Evolutionary conservation across 2,329 filamentous ascomycete species (phyloP).

Genomic region (Pestalotiopsis sp.): DNA sequence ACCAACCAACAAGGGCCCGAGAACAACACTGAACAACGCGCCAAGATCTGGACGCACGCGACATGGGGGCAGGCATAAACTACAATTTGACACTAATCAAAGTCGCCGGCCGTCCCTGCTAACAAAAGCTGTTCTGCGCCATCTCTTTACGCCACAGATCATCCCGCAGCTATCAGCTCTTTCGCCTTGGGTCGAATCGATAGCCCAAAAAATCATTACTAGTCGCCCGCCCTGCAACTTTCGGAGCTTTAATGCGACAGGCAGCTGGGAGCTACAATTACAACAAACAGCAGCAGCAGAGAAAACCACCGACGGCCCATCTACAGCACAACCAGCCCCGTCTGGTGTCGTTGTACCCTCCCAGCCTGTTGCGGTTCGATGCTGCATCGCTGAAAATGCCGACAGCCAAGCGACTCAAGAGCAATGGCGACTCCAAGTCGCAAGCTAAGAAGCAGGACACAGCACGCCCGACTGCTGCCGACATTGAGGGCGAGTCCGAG

Average conservation of each 20-base stretch:
- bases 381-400: constrained; percentile 47
- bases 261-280: constrained; percentile 5
- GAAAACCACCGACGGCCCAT: not conserved
- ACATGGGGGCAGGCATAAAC: not conserved
- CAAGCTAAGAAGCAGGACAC: constrained; percentile 40
- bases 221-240: not conserved
- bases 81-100: not conserved
- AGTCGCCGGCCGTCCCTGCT: not conserved
- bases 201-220: constrained; percentile 8
- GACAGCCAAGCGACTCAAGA: constrained; percentile 61
- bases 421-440: constrained; percentile 45
- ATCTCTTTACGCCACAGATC: constrained; percentile 10
- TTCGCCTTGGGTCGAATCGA: not conserved
- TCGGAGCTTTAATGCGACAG: not conserved
- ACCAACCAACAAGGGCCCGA: not conserved
- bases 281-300: not conserved
- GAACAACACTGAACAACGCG: not conserved
- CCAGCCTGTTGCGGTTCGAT: constrained; percentile 13
- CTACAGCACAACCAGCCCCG: constrained; percentile 1
- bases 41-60: not conserved
- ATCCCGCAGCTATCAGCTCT: not conserved
- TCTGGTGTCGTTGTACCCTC: constrained; percentile 1
- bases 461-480: constrained; percentile 66
- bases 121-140: not conserved
- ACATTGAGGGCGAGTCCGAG: constrained; percentile 69